phyloP scores from a whole-genome alignment of 2,329 filamentous ascomycete genomes.

The Diaporthe humulicola region DNA sequence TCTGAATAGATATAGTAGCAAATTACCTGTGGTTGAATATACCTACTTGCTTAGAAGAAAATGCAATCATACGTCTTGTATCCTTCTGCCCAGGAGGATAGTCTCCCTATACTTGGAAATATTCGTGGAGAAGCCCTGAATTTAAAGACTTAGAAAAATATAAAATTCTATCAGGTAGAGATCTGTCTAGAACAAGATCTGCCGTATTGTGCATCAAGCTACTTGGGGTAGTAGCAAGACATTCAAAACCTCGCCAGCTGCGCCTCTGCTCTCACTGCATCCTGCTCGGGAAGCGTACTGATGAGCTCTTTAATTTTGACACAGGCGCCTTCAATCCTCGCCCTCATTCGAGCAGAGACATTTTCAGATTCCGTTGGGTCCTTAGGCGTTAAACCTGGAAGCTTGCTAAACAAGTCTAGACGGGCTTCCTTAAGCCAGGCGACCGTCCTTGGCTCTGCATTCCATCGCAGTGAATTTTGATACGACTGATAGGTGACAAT shows the following conservation, averaged over 20 bases:
- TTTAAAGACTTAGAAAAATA: too few relatives aligned
- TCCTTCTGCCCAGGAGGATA: too few relatives aligned
- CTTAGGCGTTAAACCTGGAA: not conserved
- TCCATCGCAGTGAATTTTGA: not conserved
- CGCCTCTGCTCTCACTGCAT: not conserved
- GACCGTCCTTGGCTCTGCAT: not conserved
- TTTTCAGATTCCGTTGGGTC: not conserved
- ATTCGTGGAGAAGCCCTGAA: too few relatives aligned
- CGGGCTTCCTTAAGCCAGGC: not conserved
- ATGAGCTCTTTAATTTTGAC: not conserved
- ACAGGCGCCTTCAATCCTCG: not conserved
- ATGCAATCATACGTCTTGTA: too few relatives aligned
- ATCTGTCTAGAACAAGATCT: not conserved
- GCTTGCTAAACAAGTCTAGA: not conserved
- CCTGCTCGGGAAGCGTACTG: not conserved
- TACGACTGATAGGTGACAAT: not conserved
- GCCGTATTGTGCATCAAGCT: not conserved
- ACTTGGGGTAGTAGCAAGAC: not conserved
- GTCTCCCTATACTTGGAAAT: too few relatives aligned
- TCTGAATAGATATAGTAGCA: too few relatives aligned
- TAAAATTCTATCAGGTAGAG: not conserved
- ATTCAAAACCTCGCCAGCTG: not conserved
- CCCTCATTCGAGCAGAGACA: not conserved
- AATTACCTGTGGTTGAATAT: too few relatives aligned
- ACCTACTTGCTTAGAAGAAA: too few relatives aligned